These are phyloP conservation scores for Entelexis sorbosivorans DNA, from an alignment of 1,139 yeast genomes.

Conservation along the genomic window DNA sequence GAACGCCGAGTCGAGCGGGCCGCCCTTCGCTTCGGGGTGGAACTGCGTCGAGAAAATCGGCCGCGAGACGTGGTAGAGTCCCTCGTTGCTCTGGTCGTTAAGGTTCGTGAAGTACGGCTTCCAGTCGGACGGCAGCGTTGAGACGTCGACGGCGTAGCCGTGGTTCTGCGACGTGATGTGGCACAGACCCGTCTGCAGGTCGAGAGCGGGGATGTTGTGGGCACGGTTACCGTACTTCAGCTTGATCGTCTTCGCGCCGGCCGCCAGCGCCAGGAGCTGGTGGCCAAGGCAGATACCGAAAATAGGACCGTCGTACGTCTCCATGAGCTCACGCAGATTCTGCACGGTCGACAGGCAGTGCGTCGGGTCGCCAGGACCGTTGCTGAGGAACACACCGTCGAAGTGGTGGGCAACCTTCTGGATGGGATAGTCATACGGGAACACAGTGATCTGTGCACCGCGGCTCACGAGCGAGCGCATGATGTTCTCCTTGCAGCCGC, in stretches of 20 bases:
- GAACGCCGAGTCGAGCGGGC: constrained; percentile 85
- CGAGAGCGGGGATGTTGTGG: constrained; percentile 96
- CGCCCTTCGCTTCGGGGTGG: constrained; percentile 99
- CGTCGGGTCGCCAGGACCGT: constrained; percentile 99
- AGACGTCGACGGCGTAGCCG: constrained; percentile 91
- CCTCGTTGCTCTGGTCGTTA: constrained; percentile 96
- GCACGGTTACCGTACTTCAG: constrained; percentile 99
- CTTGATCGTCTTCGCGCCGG: constrained; percentile 86
- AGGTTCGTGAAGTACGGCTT: constrained; percentile 90
- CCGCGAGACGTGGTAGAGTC: constrained; percentile 78
- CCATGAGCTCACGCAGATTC: constrained; percentile 64
- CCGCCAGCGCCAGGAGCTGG: constrained; percentile 89
- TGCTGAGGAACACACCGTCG: constrained; percentile 89
- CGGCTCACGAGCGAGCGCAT: constrained; percentile 84
- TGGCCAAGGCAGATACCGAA: constrained; percentile 99
- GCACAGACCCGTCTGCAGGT: constrained; percentile 87
- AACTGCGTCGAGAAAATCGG: constrained; percentile 97
- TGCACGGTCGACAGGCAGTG: constrained; percentile 75
- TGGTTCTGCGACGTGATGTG: constrained; percentile 98
- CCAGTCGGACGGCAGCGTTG: constrained; percentile 67
- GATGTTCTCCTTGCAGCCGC: constrained; percentile 97
- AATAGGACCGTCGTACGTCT: constrained; percentile 50
- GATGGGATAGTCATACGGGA: constrained; percentile 90
- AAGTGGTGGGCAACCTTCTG: constrained; percentile 83
- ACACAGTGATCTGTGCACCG: constrained; percentile 91